Evolutionary conservation across 208 protist species (phyloP), one percentile per base, ranked within the genome.

Genomic region (Trypanosoma avium): DNA sequence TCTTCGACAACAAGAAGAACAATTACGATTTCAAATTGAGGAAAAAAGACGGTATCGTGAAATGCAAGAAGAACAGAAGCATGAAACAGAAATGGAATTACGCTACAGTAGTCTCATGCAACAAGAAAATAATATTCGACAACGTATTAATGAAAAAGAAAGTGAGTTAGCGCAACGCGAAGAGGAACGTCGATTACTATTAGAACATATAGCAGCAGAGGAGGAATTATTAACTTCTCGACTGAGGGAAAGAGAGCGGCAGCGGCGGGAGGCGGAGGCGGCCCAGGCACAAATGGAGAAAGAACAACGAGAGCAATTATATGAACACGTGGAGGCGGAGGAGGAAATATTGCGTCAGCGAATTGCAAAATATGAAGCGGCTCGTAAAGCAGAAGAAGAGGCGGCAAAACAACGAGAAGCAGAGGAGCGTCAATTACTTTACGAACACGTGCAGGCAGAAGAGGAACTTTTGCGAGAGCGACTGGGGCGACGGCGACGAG

Each of bases 381-480:
- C 62, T 17, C 80, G 81, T 32, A 61, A 72, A 50, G 74, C 68
- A 3, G 72, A 71, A 7, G 70, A 77, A 53, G 78, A 81, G 55
- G 70, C 48, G 67, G 46, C 56, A 61, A 55, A 54, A 42, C 53
- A 62, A 29, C 45, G 62, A 43, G 66, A 71, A 43, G 65, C 65
- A 52, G 59, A 80, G 61, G 45, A 62, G 58, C 76, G 77, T 68
- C 68, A 75, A 21, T 58, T 81, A 45, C 43, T 92, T 0, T 79
- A 81, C 22, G 88, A 92, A 64, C 82, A 92, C 63, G 49, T 88
- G n/a, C 58, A 54, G 17, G 77, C 78, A 26, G 73, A 85, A 61
- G 88, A 95, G 71, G 79, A 86, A 38, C 15, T 84, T 26, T 63
- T 92, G 33, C 82, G 77, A 10, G 57, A 71, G 22, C 79, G 81